A percentile compares a stretch with the other conserved stretches of the same genome.
Evolutionary conservation across 768 basidiomycete genomes (phyloP).

Genomic region (Strobilomyces dryophilus): DNA sequence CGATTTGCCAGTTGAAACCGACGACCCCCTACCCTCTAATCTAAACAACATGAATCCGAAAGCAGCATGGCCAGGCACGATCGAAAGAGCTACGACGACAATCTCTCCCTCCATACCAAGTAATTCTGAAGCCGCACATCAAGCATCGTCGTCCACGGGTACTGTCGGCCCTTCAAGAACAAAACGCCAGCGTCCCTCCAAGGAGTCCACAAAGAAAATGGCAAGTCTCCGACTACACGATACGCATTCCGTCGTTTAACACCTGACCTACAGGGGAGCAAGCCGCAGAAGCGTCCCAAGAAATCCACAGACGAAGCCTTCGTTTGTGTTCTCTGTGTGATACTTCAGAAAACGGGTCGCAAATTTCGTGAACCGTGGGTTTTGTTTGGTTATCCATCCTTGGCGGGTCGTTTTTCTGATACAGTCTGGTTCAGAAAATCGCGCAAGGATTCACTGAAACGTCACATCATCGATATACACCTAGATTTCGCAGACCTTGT

Average conservation of each 20-base stretch:
- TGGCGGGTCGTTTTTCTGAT: neutral
- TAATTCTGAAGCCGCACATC: neutral
- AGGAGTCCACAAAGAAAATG: too few species aligned
- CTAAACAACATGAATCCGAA: neutral
- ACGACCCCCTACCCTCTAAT: neutral
- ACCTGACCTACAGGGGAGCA: neutral
- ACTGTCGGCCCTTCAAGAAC: too few species aligned
- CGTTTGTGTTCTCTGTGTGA: neutral
- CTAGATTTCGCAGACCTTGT: neutral
- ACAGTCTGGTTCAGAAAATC: neutral
- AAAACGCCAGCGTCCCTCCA: neutral
- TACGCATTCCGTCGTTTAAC: neutral
- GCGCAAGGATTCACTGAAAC: slow-evolving; percentile 7
- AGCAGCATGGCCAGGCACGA: too few species aligned
- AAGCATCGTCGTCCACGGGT: neutral
- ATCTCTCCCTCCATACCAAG: neutral
- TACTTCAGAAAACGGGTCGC: neutral
- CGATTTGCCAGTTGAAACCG: neutral
- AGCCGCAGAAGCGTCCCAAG: neutral
- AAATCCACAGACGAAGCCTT: neutral
- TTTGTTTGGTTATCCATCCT: neutral
- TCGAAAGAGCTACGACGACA: neutral
- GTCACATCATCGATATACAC: neutral
- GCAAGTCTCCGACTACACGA: neutral
- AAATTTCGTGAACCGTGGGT: neutral